phyloP scores from a whole-genome alignment of 306 rosid genomes.

The Macrotyloma uniflorum region DNA sequence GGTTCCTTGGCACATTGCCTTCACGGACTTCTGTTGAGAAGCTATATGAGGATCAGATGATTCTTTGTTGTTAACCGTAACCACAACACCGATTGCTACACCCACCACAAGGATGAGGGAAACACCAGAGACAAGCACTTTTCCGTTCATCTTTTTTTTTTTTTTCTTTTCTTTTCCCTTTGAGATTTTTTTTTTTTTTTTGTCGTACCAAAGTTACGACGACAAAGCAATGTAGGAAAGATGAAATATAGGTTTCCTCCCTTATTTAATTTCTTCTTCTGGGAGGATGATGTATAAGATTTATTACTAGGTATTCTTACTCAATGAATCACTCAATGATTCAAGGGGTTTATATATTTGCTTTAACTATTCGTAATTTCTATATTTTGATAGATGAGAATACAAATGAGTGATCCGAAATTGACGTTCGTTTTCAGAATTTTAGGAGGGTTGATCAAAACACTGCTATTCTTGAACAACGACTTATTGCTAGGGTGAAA shows the following conservation, averaged over 20 bases:
- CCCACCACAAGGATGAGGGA: slow-evolving; percentile 75
- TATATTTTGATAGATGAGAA: slow-evolving; percentile 30
- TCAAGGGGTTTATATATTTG: slow-evolving; percentile 31
- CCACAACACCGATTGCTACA: slow-evolving; percentile 58
- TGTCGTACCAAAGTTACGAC: neutral
- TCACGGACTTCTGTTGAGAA: slow-evolving; percentile 47
- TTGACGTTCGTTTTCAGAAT: slow-evolving; percentile 16
- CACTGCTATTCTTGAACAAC: neutral
- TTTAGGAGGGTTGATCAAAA: slow-evolving; percentile 5
- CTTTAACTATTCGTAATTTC: neutral
- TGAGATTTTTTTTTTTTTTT: neutral
- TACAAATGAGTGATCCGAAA: slow-evolving; percentile 29
- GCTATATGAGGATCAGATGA: neutral
- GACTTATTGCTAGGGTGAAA: slow-evolving; percentile 11
- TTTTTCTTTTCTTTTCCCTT: neutral
- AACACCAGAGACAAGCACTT: slow-evolving; percentile 49
- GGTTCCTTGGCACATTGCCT: slow-evolving; percentile 50
- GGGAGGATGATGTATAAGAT: slow-evolving; percentile 26
- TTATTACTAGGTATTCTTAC: neutral
- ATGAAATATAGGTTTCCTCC: slow-evolving; percentile 25
- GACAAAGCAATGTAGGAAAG: neutral
- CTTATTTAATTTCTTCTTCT: slow-evolving; percentile 12
- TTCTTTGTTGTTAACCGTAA: slow-evolving; percentile 26
- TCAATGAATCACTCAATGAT: neutral
- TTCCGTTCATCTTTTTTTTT: slow-evolving; percentile 38